Evolutionary conservation across 805 yeast species (phyloP), one percentile per base, ranked within the genome.

Genomic region (Cyberlindnera nakhonratchasimensis): DNA sequence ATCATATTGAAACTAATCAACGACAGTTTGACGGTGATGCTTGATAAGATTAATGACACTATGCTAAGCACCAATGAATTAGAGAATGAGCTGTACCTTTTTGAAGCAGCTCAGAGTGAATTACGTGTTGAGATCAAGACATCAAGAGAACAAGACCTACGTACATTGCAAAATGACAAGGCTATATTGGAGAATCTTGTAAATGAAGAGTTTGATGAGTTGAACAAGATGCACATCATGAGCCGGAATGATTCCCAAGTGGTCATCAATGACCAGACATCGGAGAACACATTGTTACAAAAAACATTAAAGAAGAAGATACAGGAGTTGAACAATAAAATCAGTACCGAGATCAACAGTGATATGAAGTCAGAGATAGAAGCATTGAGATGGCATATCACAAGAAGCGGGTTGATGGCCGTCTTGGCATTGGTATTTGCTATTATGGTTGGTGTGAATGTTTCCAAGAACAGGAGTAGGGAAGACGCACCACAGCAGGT

Each of bases 21-120:
- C 21, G 63, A 63, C 18, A 55, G 67, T 47, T 45, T 72, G 18
- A 51, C 60, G 6, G 52, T 52, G 7, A 59, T 64, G 16, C 52
- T 71, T 28, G 51, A 55, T 7, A 53, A 60, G 28, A 45, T 67
- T 19, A 54, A 62, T 21, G 63, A 61, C 3, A 55, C 59, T 29
- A 56, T 62, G 14, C 58, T 70, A 14, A 69, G 71, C 18, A 64
- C 64, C 21, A 78, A 79, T 47, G 96, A 88, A 52, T 65, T 88
- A 13, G 96, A 90, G 49, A 91, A 90, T 55, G 96, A 91, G 54
- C 75, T 79, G 18, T 93, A 91, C 58, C 65, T 93, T 12, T 90
- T 88, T 61, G 91, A 89, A 58, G 95, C 96, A 24, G 96, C 96
- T 0, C 87, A 87, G 47, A 82, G 90, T 41, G 98, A 91, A 61